Evolutionary conservation across 1,139 yeast species (phyloP), one percentile per base, ranked within the genome.

Genomic region (Diutina pseudorugosa): DNA sequence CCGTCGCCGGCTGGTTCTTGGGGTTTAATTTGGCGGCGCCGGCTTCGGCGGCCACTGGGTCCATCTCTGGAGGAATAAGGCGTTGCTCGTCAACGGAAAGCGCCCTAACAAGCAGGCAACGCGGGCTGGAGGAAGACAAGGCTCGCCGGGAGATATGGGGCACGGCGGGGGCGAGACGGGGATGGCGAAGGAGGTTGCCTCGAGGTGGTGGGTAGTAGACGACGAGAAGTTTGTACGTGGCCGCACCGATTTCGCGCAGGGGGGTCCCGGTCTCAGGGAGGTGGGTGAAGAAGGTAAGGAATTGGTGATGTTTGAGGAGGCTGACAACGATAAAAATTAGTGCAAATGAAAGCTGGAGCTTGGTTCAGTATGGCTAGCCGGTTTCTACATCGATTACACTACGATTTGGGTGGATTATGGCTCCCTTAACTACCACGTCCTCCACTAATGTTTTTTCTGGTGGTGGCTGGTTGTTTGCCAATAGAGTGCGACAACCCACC

Each of bases 1-100:
- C 48, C 20, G 48, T 45, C 14, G 48, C 48, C 21, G 48, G 48
- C 25, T 45, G 48, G 48, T 45, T 45, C 2, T 45, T 23, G n/a
- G 12, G 48, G n/a, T 25, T 30, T 20, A 30, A 14, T 27, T 45
- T 25, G 18, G 40, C 21, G 16, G 33, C 36, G 30, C 21, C 21
- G 30, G 20, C 19, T 18, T 45, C 40, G 21, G 40, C 16, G 23
- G 47, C 47, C 44, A 41, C 44, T 21, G 47, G 47, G 47, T 43
- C 47, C 47, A 43, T 43, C 16, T 2, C 23, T 5, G 33, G 33
- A 11, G 33, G 11, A 11, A 11, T 3, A 23, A 3, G 33, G 33
- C 33, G 33, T 30, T 8, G 33, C 33, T 8, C 3, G 4, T 23
- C 25, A 7, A 23, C 7, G 6, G n/a, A 23, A 23, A 23, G 25